Percentiles rank a stretch among this genome's conserved stretches.
Evolutionary conservation across 352 stramenopile species (phyloP).

Genomic region (Phytophthora fragariae): DNA sequence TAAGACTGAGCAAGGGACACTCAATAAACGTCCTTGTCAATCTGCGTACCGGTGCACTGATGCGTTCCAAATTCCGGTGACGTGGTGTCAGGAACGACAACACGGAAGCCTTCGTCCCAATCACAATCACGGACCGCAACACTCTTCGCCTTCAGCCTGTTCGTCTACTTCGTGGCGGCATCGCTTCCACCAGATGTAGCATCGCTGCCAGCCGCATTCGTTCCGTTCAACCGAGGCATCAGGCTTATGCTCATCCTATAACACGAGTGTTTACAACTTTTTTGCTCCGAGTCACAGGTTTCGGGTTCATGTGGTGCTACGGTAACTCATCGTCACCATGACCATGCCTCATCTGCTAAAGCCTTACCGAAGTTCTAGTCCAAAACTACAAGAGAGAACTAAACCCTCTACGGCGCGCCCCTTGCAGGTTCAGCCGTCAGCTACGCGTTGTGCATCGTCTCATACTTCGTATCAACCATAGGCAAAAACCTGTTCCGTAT

Average conservation of each 20-base stretch:
- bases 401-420: conserved; percentile 33
- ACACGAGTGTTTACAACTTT: conserved; percentile 33
- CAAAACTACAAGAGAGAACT: conserved; percentile 25
- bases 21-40: too few species aligned
- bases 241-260: conserved; percentile 35
- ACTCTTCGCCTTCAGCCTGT: conserved; percentile 43
- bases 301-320: conserved; percentile 66
- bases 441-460: conserved; percentile 46
- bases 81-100: too few species aligned
- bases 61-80: too few species aligned
- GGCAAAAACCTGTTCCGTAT: conserved; percentile 39
- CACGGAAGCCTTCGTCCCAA: too few species aligned
- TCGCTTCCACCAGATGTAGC: conserved; percentile 40
- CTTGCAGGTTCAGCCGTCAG: conserved; percentile 36
- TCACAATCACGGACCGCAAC: conserved; percentile 1
- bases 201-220: conserved; percentile 27
- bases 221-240: conserved; percentile 49
- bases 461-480: conserved; percentile 32
- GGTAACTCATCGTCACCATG: conserved; percentile 57
- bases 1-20: too few species aligned
- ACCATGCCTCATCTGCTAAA: conserved; percentile 41
- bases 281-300: conserved; percentile 51
- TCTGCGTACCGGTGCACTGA: too few species aligned
- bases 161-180: conserved; percentile 47
- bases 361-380: conserved; percentile 37